phyloP scores from a whole-genome alignment of 1,284 basidiomycete species.

The Serendipita sp. region DNA sequence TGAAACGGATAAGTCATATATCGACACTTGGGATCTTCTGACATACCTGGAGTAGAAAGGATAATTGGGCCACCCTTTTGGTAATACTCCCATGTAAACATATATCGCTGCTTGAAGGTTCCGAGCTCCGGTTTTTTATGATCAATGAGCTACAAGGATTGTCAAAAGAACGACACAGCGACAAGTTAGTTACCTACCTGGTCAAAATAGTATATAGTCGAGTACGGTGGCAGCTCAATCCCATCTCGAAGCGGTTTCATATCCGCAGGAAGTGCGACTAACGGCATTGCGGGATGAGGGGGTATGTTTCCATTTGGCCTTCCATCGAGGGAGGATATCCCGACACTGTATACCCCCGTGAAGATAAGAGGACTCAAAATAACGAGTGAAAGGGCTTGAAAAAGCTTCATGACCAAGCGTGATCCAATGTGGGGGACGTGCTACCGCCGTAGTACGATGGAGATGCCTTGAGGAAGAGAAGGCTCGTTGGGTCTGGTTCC shows the following conservation, averaged over 20 bases:
- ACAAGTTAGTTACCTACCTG: constrained; percentile 23
- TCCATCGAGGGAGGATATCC: not conserved
- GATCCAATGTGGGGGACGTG: too few species aligned
- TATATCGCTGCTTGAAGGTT: constrained; percentile 64
- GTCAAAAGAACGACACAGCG: not conserved
- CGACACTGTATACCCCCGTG: too few species aligned
- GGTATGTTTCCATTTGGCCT: not conserved
- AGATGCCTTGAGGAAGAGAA: too few species aligned
- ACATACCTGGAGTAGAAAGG: constrained; percentile 30
- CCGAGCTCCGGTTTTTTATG: constrained; percentile 54
- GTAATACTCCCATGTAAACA: constrained; percentile 51
- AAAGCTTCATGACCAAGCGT: too few species aligned
- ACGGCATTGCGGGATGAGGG: not conserved
- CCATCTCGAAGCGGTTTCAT: constrained; percentile 5
- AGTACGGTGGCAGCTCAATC: constrained; percentile 17
- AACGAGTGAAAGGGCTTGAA: too few species aligned
- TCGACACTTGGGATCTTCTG: not conserved
- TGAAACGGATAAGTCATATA: not conserved
- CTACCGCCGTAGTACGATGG: too few species aligned
- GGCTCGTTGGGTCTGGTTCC: too few species aligned
- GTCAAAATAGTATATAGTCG: constrained; percentile 47
- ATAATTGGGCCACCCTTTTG: constrained; percentile 57
- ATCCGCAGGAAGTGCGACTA: not conserved
- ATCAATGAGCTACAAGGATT: constrained; percentile 38
- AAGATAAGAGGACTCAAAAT: too few species aligned